Conservation (phyloP, 148 eudicot genomes). For the Tetragonia tetragonoides region DNA sequence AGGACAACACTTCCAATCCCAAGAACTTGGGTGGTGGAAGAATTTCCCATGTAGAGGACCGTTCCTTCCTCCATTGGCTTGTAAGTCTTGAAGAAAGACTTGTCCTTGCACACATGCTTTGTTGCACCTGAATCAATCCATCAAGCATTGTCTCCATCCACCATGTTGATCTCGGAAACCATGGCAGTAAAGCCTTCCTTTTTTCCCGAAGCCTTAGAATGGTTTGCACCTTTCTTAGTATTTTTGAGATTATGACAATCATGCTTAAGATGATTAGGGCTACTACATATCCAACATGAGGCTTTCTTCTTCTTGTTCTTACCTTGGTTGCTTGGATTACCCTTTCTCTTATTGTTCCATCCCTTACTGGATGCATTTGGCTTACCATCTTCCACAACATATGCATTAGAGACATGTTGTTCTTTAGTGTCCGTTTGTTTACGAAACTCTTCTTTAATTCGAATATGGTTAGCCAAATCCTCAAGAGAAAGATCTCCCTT, state of each 20-base stretch:
- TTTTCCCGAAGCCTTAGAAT: background rate
- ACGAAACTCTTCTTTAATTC: background rate
- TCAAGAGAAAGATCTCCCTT: slow-evolving; percentile 9
- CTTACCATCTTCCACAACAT: too few species aligned
- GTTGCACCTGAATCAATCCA: too few species aligned
- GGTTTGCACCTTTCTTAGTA: background rate
- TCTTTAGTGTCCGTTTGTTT: background rate
- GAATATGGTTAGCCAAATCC: background rate
- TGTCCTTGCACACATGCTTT: background rate
- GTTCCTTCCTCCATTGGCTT: background rate
- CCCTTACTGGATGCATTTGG: too few species aligned
- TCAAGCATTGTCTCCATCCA: too few species aligned
- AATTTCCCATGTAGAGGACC: background rate
- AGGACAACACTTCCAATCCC: background rate
- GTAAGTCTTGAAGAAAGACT: background rate
- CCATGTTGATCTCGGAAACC: background rate
- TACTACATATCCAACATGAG: background rate
- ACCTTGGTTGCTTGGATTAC: background rate
- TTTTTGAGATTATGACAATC: background rate
- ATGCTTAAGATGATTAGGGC: background rate
- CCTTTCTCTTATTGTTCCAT: background rate
- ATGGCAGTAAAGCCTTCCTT: background rate
- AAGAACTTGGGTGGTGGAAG: background rate
- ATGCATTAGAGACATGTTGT: background rate
- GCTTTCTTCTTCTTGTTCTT: background rate